Evolutionary conservation across 768 basidiomycete genomes (phyloP).

Genomic region (Leccinum sublutescens): DNA sequence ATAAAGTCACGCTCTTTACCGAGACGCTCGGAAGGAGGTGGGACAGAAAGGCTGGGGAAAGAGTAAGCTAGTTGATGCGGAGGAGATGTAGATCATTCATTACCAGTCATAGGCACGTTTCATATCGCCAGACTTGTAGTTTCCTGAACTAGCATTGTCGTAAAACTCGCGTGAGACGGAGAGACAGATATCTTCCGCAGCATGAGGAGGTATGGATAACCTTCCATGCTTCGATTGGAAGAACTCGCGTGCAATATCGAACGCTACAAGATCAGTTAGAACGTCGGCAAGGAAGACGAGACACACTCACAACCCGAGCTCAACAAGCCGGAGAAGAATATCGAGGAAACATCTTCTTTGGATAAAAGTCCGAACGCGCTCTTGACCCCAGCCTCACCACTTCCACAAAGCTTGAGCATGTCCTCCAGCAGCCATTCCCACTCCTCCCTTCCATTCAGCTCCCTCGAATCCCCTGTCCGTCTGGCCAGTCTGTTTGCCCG

Average conservation of each 20-base stretch:
- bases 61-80: slow-evolving; percentile 4
- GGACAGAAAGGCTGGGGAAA: slow-evolving; percentile 67
- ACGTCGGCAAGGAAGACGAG: not conserved
- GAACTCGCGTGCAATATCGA: slow-evolving; percentile 64
- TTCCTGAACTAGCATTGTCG: slow-evolving; percentile 90
- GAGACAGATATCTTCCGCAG: slow-evolving; percentile 78
- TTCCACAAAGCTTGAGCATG: slow-evolving; percentile 77
- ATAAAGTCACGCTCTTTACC: slow-evolving; percentile 85
- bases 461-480: slow-evolving; percentile 56
- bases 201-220: slow-evolving; percentile 46
- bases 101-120: slow-evolving; percentile 96
- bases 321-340: slow-evolving; percentile 85
- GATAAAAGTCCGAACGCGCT: slow-evolving; percentile 81
- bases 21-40: slow-evolving; percentile 59
- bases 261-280: slow-evolving; percentile 43
- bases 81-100: slow-evolving; percentile 9
- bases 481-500: slow-evolving; percentile 87
- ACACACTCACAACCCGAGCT: slow-evolving; percentile 79
- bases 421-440: slow-evolving; percentile 90
- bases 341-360: slow-evolving; percentile 67
- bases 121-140: slow-evolving; percentile 93
- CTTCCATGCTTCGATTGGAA: slow-evolving; percentile 47
- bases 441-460: slow-evolving; percentile 60
- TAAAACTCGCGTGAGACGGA: slow-evolving; percentile 86
- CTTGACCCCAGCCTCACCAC: slow-evolving; percentile 57